A percentile compares a stretch with the other conserved stretches of the same genome.
Evolutionary conservation across 768 basidiomycete genomes (phyloP).

Genomic region (Mycena maculata): DNA sequence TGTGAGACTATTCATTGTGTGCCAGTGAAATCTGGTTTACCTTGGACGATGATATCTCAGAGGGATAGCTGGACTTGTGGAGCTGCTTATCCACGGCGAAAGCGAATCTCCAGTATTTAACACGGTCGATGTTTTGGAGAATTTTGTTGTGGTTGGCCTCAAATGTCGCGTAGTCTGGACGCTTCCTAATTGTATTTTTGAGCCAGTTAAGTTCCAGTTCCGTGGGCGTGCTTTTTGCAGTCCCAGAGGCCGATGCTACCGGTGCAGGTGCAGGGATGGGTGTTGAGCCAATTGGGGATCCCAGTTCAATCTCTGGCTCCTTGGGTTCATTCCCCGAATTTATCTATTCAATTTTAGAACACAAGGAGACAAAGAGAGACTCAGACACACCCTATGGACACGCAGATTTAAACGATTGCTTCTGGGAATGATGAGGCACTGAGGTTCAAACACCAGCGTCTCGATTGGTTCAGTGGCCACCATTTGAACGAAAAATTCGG

Average conservation of each 20-base stretch:
- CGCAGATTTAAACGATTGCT: background rate
- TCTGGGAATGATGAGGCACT: background rate
- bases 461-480: background rate
- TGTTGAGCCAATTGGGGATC: background rate
- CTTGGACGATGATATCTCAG: background rate
- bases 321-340: background rate
- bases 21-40: background rate
- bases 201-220: background rate
- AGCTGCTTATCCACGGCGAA: background rate
- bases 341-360: background rate
- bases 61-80: background rate
- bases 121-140: slow-evolving; percentile 2
- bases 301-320: background rate
- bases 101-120: slow-evolving; percentile 2
- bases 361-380: background rate
- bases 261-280: too few relatives aligned
- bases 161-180: background rate
- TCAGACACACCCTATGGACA: background rate
- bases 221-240: background rate
- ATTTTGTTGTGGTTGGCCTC: background rate
- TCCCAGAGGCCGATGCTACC: background rate
- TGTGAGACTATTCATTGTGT: background rate
- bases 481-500: slow-evolving; percentile 1
- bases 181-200: background rate
- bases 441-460: background rate